phyloP scores from a whole-genome alignment of 78 protist genomes.

The Dictyostelium citrinum region DNA sequence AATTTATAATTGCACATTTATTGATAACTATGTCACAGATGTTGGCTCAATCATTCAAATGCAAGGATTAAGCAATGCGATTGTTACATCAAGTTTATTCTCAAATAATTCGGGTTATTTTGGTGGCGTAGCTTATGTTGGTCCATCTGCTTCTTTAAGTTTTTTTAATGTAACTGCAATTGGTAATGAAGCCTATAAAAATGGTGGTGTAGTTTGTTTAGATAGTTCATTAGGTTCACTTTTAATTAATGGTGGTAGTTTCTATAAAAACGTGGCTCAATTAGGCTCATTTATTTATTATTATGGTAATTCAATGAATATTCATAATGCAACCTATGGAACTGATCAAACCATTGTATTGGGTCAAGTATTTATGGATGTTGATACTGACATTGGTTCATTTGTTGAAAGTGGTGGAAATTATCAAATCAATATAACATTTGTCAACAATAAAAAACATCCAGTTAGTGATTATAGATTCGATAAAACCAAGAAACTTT shows the following conservation, averaged over 20 bases:
- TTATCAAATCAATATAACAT: background rate
- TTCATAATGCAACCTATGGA: background rate
- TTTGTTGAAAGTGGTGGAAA: background rate
- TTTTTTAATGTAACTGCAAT: background rate
- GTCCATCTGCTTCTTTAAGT: background rate
- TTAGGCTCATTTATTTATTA: background rate
- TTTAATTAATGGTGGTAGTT: background rate
- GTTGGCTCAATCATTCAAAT: background rate
- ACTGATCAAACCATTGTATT: background rate
- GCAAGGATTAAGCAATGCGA: background rate
- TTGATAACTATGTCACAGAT: background rate
- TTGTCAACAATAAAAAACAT: background rate
- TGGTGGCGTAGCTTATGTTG: background rate
- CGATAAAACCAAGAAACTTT: background rate
- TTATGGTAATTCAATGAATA: background rate
- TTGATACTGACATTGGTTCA: background rate
- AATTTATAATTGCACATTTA: background rate
- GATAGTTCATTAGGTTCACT: background rate
- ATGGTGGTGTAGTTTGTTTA: background rate
- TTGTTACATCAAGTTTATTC: background rate
- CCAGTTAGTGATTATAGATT: background rate
- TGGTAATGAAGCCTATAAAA: background rate
- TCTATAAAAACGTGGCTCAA: background rate
- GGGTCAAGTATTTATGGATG: background rate
- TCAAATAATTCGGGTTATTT: background rate